Percentiles rank a stretch among this genome's conserved stretches.
Evolutionary conservation across 139 green algal genomes (phyloP).

Genomic region (Chlamydomonas sphaeroides): DNA sequence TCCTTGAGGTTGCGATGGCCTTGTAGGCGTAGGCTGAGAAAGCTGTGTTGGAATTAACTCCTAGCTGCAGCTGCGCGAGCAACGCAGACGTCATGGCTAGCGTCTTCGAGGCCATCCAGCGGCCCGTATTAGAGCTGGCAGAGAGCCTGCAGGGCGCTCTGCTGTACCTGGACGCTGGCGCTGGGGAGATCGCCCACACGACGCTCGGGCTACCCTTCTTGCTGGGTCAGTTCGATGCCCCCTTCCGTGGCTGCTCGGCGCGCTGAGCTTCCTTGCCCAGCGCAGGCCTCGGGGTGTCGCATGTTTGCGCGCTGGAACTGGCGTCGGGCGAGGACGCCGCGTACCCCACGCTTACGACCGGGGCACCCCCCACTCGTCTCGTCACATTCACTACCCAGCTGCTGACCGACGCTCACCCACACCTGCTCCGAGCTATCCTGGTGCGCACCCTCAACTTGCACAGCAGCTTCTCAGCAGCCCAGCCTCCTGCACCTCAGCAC

Average conservation of each 20-base stretch:
- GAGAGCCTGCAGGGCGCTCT: conserved; percentile 41
- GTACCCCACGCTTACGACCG: conserved; percentile 18
- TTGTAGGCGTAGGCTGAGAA: too few species aligned
- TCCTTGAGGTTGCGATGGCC: too few species aligned
- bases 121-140: conserved; percentile 46
- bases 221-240: conserved; percentile 52
- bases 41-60: too few species aligned
- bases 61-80: too few species aligned
- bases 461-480: too few species aligned
- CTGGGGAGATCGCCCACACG: conserved; percentile 50
- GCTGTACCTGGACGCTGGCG: conserved; percentile 60
- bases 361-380: conserved; percentile 5
- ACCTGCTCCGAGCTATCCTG: conserved; percentile 49
- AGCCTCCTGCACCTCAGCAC: too few species aligned
- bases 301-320: conserved; percentile 57
- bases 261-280: too few species aligned
- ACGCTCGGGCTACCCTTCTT: conserved; percentile 55
- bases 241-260: too few species aligned
- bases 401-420: conserved; percentile 51
- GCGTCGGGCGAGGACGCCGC: conserved; percentile 53
- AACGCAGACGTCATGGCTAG: background rate
- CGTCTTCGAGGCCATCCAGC: conserved; percentile 17
- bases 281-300: conserved; percentile 55
- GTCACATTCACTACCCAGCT: conserved; percentile 54
- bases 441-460: too few species aligned